Evolutionary conservation across 164 flowering plant genomes (phyloP).

Genomic region (Nymphaea thermarum): DNA sequence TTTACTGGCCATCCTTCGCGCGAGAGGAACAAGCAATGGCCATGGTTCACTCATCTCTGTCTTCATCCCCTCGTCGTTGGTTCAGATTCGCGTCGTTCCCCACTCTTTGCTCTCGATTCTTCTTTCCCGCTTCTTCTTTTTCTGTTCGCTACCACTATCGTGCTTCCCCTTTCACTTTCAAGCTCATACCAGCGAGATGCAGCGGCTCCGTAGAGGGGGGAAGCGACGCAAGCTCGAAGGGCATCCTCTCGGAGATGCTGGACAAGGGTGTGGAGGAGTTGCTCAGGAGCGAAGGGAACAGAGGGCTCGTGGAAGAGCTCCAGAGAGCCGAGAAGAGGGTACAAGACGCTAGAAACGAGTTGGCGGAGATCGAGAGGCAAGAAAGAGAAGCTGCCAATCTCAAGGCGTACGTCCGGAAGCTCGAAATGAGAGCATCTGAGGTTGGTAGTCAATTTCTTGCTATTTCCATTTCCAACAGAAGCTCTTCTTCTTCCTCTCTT

Average conservation of each 20-base stretch:
- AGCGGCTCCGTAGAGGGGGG: conserved; percentile 14
- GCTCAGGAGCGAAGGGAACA: conserved; percentile 63
- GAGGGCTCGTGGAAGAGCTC: conserved; percentile 56
- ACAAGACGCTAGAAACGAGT: conserved; percentile 56
- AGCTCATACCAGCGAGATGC: conserved; percentile 22
- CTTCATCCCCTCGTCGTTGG: neutral
- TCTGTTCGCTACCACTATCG: neutral
- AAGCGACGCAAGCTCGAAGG: conserved; percentile 21
- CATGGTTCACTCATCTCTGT: neutral
- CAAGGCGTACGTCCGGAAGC: conserved; percentile 42
- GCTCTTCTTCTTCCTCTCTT: too few relatives aligned
- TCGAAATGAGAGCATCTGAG: conserved; percentile 60
- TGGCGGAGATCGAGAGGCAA: conserved; percentile 55
- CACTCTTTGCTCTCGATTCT: neutral
- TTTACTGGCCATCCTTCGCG: neutral
- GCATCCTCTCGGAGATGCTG: conserved; percentile 50
- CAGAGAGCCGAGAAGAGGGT: conserved; percentile 64
- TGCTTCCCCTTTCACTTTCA: neutral
- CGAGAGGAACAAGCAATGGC: neutral
- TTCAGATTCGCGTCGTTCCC: neutral
- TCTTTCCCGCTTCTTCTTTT: neutral
- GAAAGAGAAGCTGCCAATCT: conserved; percentile 47
- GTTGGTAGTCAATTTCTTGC: conserved; percentile 14
- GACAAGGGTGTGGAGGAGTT: conserved; percentile 57
- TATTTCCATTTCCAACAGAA: neutral